A percentile compares a stretch with the other conserved stretches of the same genome.
phyloP scores from a whole-genome alignment of 164 flowering plant species.

The Taxillus chinensis region DNA sequence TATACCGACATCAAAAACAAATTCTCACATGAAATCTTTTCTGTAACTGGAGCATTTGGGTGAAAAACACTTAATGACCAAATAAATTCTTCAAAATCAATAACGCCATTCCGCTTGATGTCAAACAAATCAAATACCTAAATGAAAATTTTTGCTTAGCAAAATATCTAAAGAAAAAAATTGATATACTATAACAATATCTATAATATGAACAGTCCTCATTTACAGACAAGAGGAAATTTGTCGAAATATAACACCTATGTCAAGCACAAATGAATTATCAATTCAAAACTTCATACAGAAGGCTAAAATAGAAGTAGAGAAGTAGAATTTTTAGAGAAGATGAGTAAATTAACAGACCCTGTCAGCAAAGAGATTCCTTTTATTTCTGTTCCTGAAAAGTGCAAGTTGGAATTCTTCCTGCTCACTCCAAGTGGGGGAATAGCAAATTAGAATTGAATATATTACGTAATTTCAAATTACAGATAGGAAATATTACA shows the following conservation, averaged over 20 bases:
- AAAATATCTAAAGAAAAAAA: too few relatives aligned
- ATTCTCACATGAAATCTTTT: conserved; percentile 57
- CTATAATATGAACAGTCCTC: too few relatives aligned
- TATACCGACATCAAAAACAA: not conserved
- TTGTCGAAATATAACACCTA: too few relatives aligned
- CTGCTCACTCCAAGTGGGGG: conserved; percentile 14
- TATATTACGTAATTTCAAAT: not conserved
- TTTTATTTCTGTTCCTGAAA: conserved; percentile 41
- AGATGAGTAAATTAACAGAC: conserved; percentile 18
- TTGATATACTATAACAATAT: too few relatives aligned
- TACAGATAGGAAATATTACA: not conserved
- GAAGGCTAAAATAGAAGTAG: not conserved
- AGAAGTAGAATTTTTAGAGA: not conserved
- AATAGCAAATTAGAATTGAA: not conserved
- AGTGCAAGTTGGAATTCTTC: conserved; percentile 65
- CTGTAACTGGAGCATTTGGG: conserved; percentile 54
- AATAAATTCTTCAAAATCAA: conserved; percentile 86
- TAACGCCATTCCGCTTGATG: conserved; percentile 75
- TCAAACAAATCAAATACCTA: conserved; percentile 83
- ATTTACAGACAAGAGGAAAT: too few relatives aligned
- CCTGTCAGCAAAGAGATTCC: conserved; percentile 61
- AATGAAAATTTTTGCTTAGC: conserved; percentile 4
- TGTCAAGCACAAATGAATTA: too few relatives aligned
- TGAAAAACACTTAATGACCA: conserved; percentile 70
- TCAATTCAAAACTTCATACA: too few relatives aligned